Base-by-base conservation (phyloP, 2,329 filamentous ascomycete genomes). In the Pyrenochaeta sp. region DNA sequence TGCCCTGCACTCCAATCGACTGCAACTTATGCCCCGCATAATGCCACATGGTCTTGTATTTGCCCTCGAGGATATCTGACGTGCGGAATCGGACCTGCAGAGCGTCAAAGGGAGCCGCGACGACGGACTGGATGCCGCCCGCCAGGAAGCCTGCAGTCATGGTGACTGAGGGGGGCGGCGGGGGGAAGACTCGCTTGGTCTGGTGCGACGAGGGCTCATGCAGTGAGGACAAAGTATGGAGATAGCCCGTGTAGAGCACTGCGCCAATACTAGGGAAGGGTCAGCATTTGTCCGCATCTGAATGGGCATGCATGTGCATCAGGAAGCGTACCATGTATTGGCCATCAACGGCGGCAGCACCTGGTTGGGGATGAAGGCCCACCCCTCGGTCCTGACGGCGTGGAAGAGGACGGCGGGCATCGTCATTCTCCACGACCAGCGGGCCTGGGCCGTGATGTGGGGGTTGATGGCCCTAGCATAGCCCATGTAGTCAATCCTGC, bases 401-500 rank as follows among this genome's bases (percentile, higher is more conserved):
- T 85, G 82, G 0, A 81, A 81, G 19, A 91, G 74, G 5, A 92
- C 77, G 1, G 85, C 87, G 0, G 87, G 86, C 2, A 87, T 89
- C 0, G 86, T 89, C 61, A 82, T 80, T 40, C 82, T 77, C 69
- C 85, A 80, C 35, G 81, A 83, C 82, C 82, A 86, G 44, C 68
- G 61, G 19, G 74, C 68, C 17, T 74, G 68, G 28, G 74, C 71
- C 46, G 76, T 68, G 8, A 78, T 71, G 54, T 77, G 75, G 7
- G 83, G 83, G 55, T 82, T 84, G 61, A 86, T 82, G 45, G 82
- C 83, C 67, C 82, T 73, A 18, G 83, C 82, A 72, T 85, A 85
- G 41, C 81, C 82, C 48, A 79, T 79, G 67, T 91, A 96, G 76
- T 96, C 92, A 53, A 96, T 90, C 45, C 92, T 79, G 1, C 89